Percentiles rank a stretch among this genome's conserved stretches.
Evolutionary conservation across 306 rosid species (phyloP).

Genomic region (Benincasa hispida): DNA sequence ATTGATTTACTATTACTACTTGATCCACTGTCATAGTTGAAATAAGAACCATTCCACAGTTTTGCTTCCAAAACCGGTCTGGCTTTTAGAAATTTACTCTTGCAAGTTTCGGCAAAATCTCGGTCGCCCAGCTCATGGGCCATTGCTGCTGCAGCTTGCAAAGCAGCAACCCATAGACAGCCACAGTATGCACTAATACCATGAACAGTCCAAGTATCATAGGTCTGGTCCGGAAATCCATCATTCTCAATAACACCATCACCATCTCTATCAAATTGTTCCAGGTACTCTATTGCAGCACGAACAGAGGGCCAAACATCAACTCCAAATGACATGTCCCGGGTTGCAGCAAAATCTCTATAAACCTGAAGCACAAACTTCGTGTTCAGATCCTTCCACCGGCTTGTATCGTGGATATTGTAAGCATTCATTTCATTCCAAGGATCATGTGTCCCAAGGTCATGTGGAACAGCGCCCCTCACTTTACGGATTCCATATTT

Average conservation of each 20-base stretch:
- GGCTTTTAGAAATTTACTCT: slow-evolving; percentile 72
- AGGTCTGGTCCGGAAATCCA: slow-evolving; percentile 97
- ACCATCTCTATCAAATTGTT: slow-evolving; percentile 75
- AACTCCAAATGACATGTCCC: slow-evolving; percentile 87
- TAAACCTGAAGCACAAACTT: slow-evolving; percentile 91
- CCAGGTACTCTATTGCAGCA: slow-evolving; percentile 92
- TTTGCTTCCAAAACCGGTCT: slow-evolving; percentile 74
- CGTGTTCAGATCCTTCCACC: slow-evolving; percentile 96
- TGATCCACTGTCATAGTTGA: slow-evolving; percentile 88
- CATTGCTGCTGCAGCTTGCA: slow-evolving; percentile 98
- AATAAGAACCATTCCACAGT: slow-evolving; percentile 95
- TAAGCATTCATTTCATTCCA: slow-evolving; percentile 97
- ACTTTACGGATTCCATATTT: slow-evolving; percentile 91
- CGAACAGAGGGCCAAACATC: slow-evolving; percentile 99
- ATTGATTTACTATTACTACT: slow-evolving; percentile 86
- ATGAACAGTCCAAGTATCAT: slow-evolving; percentile 97
- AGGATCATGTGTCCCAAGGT: slow-evolving; percentile 95
- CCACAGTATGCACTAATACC: slow-evolving; percentile 97
- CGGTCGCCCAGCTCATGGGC: slow-evolving; percentile 69
- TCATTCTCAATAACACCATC: slow-evolving; percentile 94
- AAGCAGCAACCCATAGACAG: slow-evolving; percentile 92
- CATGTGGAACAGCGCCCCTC: slow-evolving; percentile 95
- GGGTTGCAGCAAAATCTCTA: slow-evolving; percentile 82
- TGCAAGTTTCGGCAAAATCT: slow-evolving; percentile 76
- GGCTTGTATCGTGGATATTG: slow-evolving; percentile 89